Evolutionary conservation across 2,329 filamentous ascomycete genomes (phyloP).

Genomic region (Monosporascus sp.): DNA sequence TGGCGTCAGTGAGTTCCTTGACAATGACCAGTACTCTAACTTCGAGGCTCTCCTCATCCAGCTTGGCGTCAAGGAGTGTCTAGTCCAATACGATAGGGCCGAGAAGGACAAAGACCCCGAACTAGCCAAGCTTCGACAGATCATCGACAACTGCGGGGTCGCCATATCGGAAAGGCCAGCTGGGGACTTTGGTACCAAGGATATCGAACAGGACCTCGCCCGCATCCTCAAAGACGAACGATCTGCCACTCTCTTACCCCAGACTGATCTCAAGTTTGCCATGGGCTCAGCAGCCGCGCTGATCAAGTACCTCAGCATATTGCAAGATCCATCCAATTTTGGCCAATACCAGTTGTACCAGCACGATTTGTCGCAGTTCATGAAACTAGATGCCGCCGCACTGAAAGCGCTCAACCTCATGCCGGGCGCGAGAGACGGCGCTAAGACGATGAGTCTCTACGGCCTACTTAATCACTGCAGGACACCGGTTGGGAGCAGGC

Average conservation of each 20-base stretch:
- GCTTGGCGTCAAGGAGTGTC: constrained; percentile 87
- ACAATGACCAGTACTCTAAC: constrained; percentile 97
- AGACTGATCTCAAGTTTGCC: constrained; percentile 88
- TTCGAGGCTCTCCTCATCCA: constrained; percentile 96
- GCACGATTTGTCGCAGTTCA: constrained; percentile 92
- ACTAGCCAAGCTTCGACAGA: constrained; percentile 76
- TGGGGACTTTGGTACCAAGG: constrained; percentile 77
- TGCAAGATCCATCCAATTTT: constrained; percentile 91
- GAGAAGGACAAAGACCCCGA: constrained; percentile 88
- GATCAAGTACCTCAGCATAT: constrained; percentile 87
- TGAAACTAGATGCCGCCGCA: constrained; percentile 95
- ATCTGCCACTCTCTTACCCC: constrained; percentile 69
- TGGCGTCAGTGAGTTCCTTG: constrained; percentile 95
- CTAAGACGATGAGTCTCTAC: constrained; percentile 97
- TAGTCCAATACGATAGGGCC: constrained; percentile 72
- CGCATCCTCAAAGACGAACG: constrained; percentile 83
- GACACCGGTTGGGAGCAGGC: constrained; percentile 82
- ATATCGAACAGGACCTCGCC: constrained; percentile 93
- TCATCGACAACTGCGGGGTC: constrained; percentile 88
- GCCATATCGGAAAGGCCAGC: constrained; percentile 76
- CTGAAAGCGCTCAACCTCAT: constrained; percentile 93
- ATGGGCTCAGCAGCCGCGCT: constrained; percentile 92
- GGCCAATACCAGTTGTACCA: constrained; percentile 97
- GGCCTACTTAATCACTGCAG: constrained; percentile 96
- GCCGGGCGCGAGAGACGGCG: constrained; percentile 88